Evolutionary conservation across 148 eudicot species (phyloP).

Genomic region (Salicornia ramosissima): DNA sequence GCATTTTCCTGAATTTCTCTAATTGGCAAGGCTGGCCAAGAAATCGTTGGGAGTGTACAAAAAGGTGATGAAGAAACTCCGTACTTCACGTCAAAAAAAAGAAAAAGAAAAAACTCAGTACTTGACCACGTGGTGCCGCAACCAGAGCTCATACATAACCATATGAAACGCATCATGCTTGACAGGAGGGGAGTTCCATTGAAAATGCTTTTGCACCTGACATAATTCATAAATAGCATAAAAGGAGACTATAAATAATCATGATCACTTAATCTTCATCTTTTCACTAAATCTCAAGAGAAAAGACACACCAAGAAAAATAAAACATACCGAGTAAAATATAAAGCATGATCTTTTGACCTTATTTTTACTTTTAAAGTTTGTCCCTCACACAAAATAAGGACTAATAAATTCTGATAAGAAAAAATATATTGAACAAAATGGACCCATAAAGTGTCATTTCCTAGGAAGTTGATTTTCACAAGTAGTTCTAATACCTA

Average conservation of each 20-base stretch:
- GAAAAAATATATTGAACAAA: too few relatives aligned
- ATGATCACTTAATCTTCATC: background rate
- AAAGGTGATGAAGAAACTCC: background rate
- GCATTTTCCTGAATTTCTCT: conserved; percentile 5
- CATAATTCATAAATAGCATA: background rate
- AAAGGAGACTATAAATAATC: background rate
- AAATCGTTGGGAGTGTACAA: conserved; percentile 16
- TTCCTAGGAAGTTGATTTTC: too few relatives aligned
- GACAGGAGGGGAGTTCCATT: conserved; percentile 67
- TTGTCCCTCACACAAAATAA: too few relatives aligned
- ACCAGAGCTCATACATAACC: conserved; percentile 81
- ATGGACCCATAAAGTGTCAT: too few relatives aligned
- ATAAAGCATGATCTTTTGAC: too few relatives aligned
- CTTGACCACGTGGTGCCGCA: conserved; percentile 66
- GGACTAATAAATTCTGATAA: too few relatives aligned
- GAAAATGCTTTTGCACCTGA: conserved; percentile 78
- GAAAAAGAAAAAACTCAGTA: conserved; percentile 32
- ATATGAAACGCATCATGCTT: conserved; percentile 69
- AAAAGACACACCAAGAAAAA: too few relatives aligned
- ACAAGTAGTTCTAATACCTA: too few relatives aligned
- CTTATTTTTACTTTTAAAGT: too few relatives aligned
- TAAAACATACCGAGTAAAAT: too few relatives aligned
- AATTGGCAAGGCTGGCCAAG: conserved; percentile 2
- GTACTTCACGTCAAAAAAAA: background rate
- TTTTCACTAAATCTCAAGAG: background rate